phyloP scores from a whole-genome alignment of 2,329 filamentous ascomycete species.

The Pseudocercospora fuligena region DNA sequence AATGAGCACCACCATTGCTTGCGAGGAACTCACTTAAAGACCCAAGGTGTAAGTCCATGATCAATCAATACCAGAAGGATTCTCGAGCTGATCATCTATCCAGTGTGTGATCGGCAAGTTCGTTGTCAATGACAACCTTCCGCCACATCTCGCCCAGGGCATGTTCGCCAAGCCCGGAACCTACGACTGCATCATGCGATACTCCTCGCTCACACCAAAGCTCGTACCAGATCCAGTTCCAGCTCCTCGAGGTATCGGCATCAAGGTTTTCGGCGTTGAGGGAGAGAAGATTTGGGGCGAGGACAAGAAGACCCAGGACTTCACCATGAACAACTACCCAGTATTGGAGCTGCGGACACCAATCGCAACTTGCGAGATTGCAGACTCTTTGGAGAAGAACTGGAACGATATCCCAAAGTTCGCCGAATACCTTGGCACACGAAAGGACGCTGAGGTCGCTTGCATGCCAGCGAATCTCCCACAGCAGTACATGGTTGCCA shows the following conservation, averaged over 20 bases:
- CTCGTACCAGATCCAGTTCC: conserved; percentile 44
- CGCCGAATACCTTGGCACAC: conserved; percentile 36
- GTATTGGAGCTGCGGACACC: conserved; percentile 40
- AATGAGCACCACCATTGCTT: conserved; percentile 45
- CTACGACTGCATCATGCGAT: conserved; percentile 45
- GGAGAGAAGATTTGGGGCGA: conserved; percentile 44
- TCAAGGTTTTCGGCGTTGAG: conserved; percentile 45
- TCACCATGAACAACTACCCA: conserved; percentile 43
- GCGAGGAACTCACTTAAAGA: conserved; percentile 46
- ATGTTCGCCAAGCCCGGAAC: conserved; percentile 42
- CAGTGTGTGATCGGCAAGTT: conserved; percentile 42
- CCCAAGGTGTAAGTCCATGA: conserved; percentile 35
- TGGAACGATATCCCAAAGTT: conserved; percentile 41
- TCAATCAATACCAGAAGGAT: not conserved
- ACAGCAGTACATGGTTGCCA: conserved; percentile 43
- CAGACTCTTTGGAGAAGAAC: conserved; percentile 42
- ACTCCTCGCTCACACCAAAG: conserved; percentile 45
- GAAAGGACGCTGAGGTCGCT: conserved; percentile 40
- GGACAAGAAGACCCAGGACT: conserved; percentile 43
- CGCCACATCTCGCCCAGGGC: conserved; percentile 43
- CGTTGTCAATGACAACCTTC: conserved; percentile 41
- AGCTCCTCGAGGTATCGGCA: conserved; percentile 42
- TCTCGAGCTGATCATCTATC: conserved; percentile 2
- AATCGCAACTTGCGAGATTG: conserved; percentile 41
- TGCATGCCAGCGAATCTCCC: conserved; percentile 37